phyloP scores from a whole-genome alignment of 2,329 filamentous ascomycete species.

The Neoarthrinium moseri region DNA sequence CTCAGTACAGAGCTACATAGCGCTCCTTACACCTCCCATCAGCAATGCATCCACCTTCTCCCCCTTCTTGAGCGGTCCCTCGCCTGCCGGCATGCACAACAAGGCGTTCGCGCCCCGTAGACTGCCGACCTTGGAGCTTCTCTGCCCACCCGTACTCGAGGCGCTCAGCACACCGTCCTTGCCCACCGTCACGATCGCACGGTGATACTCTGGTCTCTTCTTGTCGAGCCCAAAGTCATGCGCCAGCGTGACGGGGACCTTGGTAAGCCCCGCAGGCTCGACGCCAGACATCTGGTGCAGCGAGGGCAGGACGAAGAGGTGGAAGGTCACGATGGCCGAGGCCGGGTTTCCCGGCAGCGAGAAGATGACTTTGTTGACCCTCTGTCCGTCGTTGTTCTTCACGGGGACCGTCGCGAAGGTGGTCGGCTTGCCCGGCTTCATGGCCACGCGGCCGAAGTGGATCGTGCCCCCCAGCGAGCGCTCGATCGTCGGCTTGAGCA shows the following conservation, averaged over 20 bases:
- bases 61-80: slow-evolving; percentile 66
- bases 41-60: slow-evolving; percentile 73
- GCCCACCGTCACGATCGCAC: slow-evolving; percentile 68
- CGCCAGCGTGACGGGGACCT: slow-evolving; percentile 67
- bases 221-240: slow-evolving; percentile 74
- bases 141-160: slow-evolving; percentile 82
- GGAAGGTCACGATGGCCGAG: slow-evolving; percentile 87
- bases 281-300: slow-evolving; percentile 76
- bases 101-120: slow-evolving; percentile 86
- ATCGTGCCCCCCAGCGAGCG: slow-evolving; percentile 86
- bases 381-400: slow-evolving; percentile 57
- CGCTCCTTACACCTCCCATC: slow-evolving; percentile 53
- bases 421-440: slow-evolving; percentile 98
- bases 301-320: slow-evolving; percentile 88
- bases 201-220: slow-evolving; percentile 83
- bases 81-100: slow-evolving; percentile 68
- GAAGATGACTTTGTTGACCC: slow-evolving; percentile 73
- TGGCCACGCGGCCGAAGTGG: slow-evolving; percentile 91
- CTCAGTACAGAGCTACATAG: no score
- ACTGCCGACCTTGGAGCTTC: slow-evolving; percentile 87
- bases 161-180: slow-evolving; percentile 70
- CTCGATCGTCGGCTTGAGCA: slow-evolving; percentile 95
- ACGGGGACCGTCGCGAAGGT: slow-evolving; percentile 88
- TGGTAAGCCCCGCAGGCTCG: slow-evolving; percentile 65
- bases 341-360: slow-evolving; percentile 92